phyloP scores from a whole-genome alignment of 768 basidiomycete genomes.

The Hemileccinum rubropunctum region DNA sequence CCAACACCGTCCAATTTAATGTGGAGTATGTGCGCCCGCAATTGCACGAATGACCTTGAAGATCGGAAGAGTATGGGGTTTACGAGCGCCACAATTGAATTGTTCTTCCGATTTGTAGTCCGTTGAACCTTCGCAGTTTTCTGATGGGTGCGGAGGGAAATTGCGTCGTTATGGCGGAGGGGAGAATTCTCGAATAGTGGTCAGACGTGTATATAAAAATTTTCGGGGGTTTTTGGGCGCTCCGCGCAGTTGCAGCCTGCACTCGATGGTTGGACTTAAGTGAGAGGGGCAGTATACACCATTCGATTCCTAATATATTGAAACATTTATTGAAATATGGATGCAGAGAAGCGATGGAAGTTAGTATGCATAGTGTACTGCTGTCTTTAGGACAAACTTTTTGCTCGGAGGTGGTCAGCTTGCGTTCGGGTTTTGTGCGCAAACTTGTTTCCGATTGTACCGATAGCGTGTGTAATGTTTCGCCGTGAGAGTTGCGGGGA shows the following conservation, averaged over 20 bases:
- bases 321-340: background rate
- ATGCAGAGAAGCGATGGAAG: background rate
- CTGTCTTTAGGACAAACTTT: background rate
- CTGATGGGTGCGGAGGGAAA: constrained; percentile 13
- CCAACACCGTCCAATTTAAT: constrained; percentile 93
- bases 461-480: background rate
- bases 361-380: background rate
- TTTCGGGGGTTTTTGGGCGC: background rate
- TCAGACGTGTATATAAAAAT: background rate
- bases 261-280: background rate
- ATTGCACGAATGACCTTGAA: constrained; percentile 57
- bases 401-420: too few species aligned
- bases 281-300: background rate
- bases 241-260: background rate
- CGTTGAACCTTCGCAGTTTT: constrained; percentile 13
- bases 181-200: constrained; percentile 6
- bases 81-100: constrained; percentile 2
- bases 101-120: constrained; percentile 7
- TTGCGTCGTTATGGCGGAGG: constrained; percentile 4
- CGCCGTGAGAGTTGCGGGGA: background rate
- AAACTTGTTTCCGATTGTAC: background rate
- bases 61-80: constrained; percentile 91
- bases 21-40: constrained; percentile 90
- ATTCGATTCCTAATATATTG: background rate
- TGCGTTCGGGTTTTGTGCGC: background rate